Evolutionary conservation across 2,329 filamentous ascomycete species (phyloP), one percentile per base, ranked within the genome.

Genomic region (Aspergillus calidoustus): DNA sequence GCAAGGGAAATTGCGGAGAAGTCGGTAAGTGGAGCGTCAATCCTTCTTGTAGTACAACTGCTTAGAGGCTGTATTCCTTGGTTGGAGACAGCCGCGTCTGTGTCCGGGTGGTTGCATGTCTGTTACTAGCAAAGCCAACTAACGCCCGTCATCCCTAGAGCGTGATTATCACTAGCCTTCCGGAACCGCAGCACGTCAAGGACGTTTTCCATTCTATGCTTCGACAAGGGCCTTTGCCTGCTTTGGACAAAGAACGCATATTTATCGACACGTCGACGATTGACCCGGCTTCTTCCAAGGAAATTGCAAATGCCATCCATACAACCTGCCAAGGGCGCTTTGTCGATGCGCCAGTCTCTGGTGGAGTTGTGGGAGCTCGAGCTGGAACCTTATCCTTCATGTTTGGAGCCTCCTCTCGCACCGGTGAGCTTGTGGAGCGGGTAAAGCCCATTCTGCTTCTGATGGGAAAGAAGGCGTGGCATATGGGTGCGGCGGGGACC

Each of bases 251-350:
- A 54, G 81, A 89, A 61, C 89, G 93, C 44, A 80, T 97, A 61
- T 97, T 96, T 77, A 95, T 99, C 73, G 95, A 99, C 77, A 94
- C 91, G 77, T 98, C 94, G 3, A 99, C 95, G 17, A 98, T 99
- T 73, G 95, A 98, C 77, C 93, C 93, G 0, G 87, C 88, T 34
- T 92, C 93, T 2, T 97, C 93, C 1, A 87, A 87, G 44, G 85
- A 88, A 67, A 89, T 98, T 5, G 92, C 93, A 23, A 83, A 87
- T 63, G 84, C 85, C 25, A 89, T 96, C 1, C 85, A 83, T 60
- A 85, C 85, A 5, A 87, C 87, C 1, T 83, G 86, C 1, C 86
- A 90, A 73, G 91, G 91, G 57, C 84, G 84, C 56, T 97, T 98
- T 72, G 89, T 97, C 61, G 95, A 99, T 74, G 94, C 95, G 3